A percentile compares a stretch with the other conserved stretches of the same genome.
phyloP scores from a whole-genome alignment of 208 protist species.

The Leishmania lainsoni region DNA sequence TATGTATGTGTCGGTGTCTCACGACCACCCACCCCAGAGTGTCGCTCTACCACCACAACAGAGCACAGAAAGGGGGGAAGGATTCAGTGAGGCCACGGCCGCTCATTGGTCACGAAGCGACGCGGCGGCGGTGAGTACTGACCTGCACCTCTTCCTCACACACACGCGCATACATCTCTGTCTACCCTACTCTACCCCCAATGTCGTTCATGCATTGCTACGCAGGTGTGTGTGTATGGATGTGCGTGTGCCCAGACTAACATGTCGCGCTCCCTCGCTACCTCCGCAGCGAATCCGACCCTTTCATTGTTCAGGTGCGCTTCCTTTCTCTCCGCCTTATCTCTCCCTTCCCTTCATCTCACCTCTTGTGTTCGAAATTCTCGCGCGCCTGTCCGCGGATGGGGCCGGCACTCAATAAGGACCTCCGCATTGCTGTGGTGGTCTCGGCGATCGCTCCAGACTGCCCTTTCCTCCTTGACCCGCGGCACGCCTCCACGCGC shows the following conservation, averaged over 20 bases:
- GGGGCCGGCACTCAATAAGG: not conserved
- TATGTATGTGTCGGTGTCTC: not conserved
- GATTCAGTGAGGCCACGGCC: not conserved
- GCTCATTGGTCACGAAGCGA: not conserved
- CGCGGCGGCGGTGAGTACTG: not conserved
- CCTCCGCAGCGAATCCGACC: not conserved
- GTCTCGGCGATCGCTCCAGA: not conserved
- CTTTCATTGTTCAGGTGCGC: not conserved
- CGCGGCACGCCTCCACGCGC: not conserved
- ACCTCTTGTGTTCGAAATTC: not conserved
- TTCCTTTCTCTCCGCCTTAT: not conserved
- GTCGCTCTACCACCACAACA: too few relatives aligned
- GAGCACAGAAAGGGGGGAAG: too few relatives aligned
- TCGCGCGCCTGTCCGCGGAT: not conserved
- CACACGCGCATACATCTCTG: not conserved
- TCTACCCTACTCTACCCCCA: not conserved
- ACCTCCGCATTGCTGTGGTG: not conserved
- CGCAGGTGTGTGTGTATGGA: not conserved
- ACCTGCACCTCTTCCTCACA: not conserved
- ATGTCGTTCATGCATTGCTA: not conserved
- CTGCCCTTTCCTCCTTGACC: not conserved
- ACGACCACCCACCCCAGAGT: not conserved
- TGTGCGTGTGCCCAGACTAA: not conserved
- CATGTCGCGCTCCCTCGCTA: too few relatives aligned
- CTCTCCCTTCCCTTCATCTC: not conserved